Percentiles rank a stretch among this genome's conserved stretches.
Evolutionary conservation across 345 rosid species (phyloP).

Genomic region (Chamaenerion angustifolium): DNA sequence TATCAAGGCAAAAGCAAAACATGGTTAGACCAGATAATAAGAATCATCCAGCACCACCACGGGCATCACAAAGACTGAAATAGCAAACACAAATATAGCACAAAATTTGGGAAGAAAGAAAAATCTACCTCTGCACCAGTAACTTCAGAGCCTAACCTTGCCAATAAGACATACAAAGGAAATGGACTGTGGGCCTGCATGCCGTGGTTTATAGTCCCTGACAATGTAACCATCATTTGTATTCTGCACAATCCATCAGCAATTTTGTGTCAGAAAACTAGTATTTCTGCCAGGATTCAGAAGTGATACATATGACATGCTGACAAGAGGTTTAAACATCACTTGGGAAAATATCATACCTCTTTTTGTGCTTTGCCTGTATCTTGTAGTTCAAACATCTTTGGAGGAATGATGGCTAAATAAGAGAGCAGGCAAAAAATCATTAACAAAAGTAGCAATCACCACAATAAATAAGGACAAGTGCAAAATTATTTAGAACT

Average conservation of each 20-base stretch:
- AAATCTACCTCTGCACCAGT: constrained; percentile 46
- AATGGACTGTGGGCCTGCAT: constrained; percentile 35
- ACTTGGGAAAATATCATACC: constrained; percentile 26
- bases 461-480: too few species aligned
- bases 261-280: neutral
- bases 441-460: neutral
- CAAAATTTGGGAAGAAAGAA: neutral
- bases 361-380: constrained; percentile 62
- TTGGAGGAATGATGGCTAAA: constrained; percentile 77
- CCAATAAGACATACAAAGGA: constrained; percentile 73
- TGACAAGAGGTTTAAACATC: too few species aligned
- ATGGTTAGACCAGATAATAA: constrained; percentile 11
- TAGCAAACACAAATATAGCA: neutral
- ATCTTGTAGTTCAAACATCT: constrained; percentile 80
- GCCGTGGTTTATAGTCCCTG: constrained; percentile 38
- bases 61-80: constrained; percentile 2
- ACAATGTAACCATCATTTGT: constrained; percentile 55
- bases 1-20: constrained; percentile 18
- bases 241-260: constrained; percentile 30
- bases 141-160: constrained; percentile 53
- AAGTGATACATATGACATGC: too few species aligned
- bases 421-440: constrained; percentile 3
- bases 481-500: too few species aligned
- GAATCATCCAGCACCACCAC: neutral
- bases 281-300: too few species aligned